A percentile compares a stretch with the other conserved stretches of the same genome.
phyloP scores from a whole-genome alignment of 208 protist genomes.

The Porcisia hertigi region DNA sequence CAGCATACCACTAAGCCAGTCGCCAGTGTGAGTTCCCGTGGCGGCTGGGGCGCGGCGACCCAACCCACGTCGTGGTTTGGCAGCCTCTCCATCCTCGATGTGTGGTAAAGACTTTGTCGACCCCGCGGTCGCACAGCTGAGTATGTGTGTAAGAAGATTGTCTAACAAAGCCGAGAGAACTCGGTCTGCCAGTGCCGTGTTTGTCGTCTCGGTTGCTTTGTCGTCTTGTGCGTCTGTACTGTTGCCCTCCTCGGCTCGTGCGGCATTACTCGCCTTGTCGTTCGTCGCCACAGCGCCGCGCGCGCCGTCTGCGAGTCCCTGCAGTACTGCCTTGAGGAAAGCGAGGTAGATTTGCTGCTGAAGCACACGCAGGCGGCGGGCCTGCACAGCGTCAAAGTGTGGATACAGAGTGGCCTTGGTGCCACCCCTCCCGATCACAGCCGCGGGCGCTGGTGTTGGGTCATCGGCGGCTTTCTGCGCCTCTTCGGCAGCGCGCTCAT shows the following conservation, averaged over 20 bases:
- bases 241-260: neutral
- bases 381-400: constrained; percentile 17
- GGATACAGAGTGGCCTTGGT: constrained; percentile 1
- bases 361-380: constrained; percentile 23
- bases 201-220: neutral
- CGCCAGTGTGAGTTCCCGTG: neutral
- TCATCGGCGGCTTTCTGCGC: constrained; percentile 22
- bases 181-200: neutral
- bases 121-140: neutral
- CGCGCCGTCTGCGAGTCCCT: constrained; percentile 17
- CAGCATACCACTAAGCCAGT: constrained; percentile 31
- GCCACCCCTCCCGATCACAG: neutral
- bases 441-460: neutral
- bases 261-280: neutral
- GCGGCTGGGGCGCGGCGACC: neutral
- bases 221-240: neutral
- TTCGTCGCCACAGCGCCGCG: neutral
- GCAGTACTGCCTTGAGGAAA: constrained; percentile 32
- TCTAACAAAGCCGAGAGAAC: constrained; percentile 17
- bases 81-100: neutral
- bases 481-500: constrained; percentile 40
- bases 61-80: constrained; percentile 10
- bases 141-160: constrained; percentile 6
- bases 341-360: constrained; percentile 35
- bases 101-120: neutral